Percentiles rank a stretch among this genome's conserved stretches.
These are phyloP conservation scores for Entrophospora sp. DNA, from an alignment of 192 early-diverging fungal species.

Conservation along the genomic window DNA sequence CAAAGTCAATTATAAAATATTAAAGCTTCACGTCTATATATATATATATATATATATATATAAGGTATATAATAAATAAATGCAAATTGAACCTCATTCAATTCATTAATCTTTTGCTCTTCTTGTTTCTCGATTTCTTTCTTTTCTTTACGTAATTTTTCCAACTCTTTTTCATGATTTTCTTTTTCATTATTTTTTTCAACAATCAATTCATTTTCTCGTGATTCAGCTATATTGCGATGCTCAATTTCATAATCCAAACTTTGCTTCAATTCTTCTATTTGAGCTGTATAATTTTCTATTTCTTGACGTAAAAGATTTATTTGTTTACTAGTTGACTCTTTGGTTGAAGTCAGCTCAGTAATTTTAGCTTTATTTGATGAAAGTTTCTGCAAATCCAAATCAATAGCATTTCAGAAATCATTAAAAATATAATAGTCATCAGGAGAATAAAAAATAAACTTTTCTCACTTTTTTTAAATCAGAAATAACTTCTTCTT, in stretches of 20 bases:
- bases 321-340: not conserved
- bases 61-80: not conserved
- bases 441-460: not conserved
- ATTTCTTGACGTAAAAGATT: not conserved
- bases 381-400: not conserved
- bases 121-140: conserved; percentile 23
- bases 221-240: not conserved
- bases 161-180: conserved; percentile 18
- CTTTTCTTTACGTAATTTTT: conserved; percentile 11
- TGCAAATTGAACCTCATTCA: conserved; percentile 27
- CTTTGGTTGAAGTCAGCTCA: not conserved
- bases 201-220: not conserved
- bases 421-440: not conserved
- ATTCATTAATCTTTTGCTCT: conserved; percentile 19
- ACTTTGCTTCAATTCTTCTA: not conserved
- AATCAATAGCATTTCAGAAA: not conserved
- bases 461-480: conserved; percentile 24
- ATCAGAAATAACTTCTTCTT: conserved; percentile 27
- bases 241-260: not conserved
- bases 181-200: conserved; percentile 8
- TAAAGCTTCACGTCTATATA: too few species aligned
- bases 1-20: too few species aligned
- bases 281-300: conserved; percentile 2
- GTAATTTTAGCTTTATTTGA: not conserved
- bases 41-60: too few species aligned